Evolutionary conservation across 768 basidiomycete species (phyloP).

Genomic region (Pisolithus marmoratus): DNA sequence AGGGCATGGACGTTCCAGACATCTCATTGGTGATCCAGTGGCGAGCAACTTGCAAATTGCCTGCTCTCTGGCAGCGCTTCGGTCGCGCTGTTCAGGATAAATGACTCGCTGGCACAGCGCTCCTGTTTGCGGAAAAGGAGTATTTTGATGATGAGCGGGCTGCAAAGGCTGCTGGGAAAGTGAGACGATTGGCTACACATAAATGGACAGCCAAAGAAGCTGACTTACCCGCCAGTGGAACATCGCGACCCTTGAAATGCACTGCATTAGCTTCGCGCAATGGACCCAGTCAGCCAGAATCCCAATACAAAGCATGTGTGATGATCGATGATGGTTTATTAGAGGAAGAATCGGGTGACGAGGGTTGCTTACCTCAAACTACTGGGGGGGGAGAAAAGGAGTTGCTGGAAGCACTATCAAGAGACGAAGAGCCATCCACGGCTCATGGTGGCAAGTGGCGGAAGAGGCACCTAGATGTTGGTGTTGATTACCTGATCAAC

Average conservation of each 20-base stretch:
- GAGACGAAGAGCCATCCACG: not conserved
- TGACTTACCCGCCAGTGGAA: too few species aligned
- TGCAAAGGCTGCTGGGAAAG: not conserved
- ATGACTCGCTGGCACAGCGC: slow-evolving; percentile 10
- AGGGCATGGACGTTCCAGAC: too few species aligned
- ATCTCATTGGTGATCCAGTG: slow-evolving; percentile 37
- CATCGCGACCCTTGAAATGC: too few species aligned
- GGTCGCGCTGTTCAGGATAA: slow-evolving; percentile 22
- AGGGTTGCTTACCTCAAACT: too few species aligned
- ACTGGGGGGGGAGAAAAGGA: too few species aligned
- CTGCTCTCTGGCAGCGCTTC: slow-evolving; percentile 29
- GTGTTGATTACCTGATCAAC: slow-evolving; percentile 25
- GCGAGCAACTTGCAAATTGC: slow-evolving; percentile 17
- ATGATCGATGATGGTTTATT: not conserved
- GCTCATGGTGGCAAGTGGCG: not conserved
- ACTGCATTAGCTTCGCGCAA: too few species aligned
- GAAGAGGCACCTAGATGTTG: slow-evolving; percentile 11
- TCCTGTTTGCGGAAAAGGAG: slow-evolving; percentile 26
- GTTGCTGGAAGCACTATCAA: too few species aligned
- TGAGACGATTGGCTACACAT: not conserved
- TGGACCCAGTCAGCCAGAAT: too few species aligned
- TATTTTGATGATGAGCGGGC: slow-evolving; percentile 17
- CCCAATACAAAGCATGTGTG: too few species aligned
- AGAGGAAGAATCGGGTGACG: too few species aligned
- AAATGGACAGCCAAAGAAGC: not conserved